Base-by-base conservation (phyloP, 129 eudicot genomes). In the Tagetes erecta region DNA sequence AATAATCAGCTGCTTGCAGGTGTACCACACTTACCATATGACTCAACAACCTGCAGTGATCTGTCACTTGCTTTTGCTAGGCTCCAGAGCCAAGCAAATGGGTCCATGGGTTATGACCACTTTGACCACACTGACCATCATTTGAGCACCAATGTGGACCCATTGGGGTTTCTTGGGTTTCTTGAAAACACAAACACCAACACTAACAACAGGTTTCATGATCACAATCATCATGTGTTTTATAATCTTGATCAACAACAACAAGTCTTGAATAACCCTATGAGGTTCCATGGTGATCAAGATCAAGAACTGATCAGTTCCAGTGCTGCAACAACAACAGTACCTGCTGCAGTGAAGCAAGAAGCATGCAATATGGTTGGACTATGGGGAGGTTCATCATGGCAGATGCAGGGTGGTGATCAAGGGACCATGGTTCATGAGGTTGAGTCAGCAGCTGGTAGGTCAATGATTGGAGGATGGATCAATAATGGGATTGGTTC, bases 381-480 rank as follows among this genome's bases (percentile, higher is more conserved):
- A 59, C 76, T 83, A 52, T 88, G 89, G 87, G 93, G 93, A 71
- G 93, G 93, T 67, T 83, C 78, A 59, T 89, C 89, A 49, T 85
- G 87, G 89, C 93, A 87, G 72, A 74, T 84, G 69, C 82, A 84
- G 42, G 84, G 80, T 41, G 89, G 85, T 71, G 84, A 78, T 14
- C 73, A 75, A 40, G 84, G 80, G 36, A 80, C 20, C 57, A 55
- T 80, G 81, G 85, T 39, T 56, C 78, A 79, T 58, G 86, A 83
- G 59, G 84, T 87, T 71, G 89, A 87, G 53, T 79, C 85, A 30
- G 27, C 27, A 20, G 27, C 27, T 20, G 85, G 87, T 8, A 84
- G 85, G 64, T 64, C 82, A 59, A 84, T 82, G 73, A 80, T 81
- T 76, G 85, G 85, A 65, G 81, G 80, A 72, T 87, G 93, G 93